Evolutionary conservation across 345 rosid species (phyloP).

Genomic region (Kernera saxatilis): DNA sequence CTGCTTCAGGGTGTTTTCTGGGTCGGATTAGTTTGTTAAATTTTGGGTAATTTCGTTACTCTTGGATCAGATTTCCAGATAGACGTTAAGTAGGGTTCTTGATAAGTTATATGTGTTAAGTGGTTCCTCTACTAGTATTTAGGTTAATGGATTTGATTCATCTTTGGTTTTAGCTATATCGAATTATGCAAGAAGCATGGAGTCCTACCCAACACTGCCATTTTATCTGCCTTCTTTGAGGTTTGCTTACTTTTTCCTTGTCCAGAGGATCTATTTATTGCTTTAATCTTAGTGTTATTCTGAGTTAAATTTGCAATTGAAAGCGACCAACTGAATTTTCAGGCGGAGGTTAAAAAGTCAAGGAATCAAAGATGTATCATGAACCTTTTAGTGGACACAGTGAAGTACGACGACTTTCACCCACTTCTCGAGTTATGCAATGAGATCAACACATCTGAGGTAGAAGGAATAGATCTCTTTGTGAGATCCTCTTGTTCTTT

Average conservation of each 20-base stretch:
- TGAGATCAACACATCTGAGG: slow-evolving; percentile 53
- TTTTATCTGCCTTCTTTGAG: slow-evolving; percentile 59
- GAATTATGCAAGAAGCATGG: slow-evolving; percentile 58
- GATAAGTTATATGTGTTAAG: background rate
- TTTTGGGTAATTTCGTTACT: background rate
- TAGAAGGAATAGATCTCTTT: slow-evolving; percentile 62
- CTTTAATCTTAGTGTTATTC: background rate
- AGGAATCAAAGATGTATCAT: slow-evolving; percentile 43
- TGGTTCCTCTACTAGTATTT: background rate
- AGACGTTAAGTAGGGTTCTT: background rate
- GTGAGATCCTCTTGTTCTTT: slow-evolving; percentile 49
- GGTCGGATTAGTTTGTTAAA: background rate
- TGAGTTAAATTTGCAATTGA: background rate
- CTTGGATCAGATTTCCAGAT: slow-evolving; percentile 7
- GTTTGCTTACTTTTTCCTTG: slow-evolving; percentile 33
- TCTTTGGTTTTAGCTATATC: slow-evolving; percentile 46
- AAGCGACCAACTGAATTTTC: slow-evolving; percentile 12
- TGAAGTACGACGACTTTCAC: slow-evolving; percentile 58
- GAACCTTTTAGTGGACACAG: slow-evolving; percentile 51
- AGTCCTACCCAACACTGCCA: slow-evolving; percentile 44
- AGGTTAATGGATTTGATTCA: background rate
- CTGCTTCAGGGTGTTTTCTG: background rate
- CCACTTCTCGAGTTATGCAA: slow-evolving; percentile 64
- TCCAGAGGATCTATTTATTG: background rate
- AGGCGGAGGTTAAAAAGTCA: slow-evolving; percentile 63